A percentile compares a stretch with the other conserved stretches of the same genome.
phyloP scores from a whole-genome alignment of 2,329 filamentous ascomycete genomes.

The Coniochaeta sp. region DNA sequence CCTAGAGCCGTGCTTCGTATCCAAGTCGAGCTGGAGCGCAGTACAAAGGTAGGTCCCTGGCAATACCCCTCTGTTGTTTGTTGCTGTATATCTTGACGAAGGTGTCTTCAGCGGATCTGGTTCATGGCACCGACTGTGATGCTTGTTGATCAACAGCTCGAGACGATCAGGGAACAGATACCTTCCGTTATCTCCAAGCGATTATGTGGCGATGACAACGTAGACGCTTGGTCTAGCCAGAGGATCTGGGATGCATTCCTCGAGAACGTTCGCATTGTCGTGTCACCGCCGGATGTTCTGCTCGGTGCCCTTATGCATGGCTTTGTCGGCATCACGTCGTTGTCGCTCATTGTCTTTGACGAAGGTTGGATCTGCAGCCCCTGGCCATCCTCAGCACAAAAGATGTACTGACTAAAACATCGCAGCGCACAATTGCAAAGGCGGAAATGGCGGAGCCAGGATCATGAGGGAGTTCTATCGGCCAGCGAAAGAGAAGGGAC shows the following conservation, averaged over 20 bases:
- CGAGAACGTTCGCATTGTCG: slow-evolving; percentile 57
- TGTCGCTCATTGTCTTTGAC: slow-evolving; percentile 72
- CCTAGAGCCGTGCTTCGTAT: slow-evolving; percentile 63
- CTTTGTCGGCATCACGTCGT: slow-evolving; percentile 56
- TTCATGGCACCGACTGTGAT: slow-evolving; percentile 64
- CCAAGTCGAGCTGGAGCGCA: slow-evolving; percentile 51
- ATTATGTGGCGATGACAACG: slow-evolving; percentile 59
- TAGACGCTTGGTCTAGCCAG: slow-evolving; percentile 66
- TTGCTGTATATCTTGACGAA: neutral
- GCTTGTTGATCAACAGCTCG: slow-evolving; percentile 59
- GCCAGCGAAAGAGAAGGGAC: slow-evolving; percentile 27
- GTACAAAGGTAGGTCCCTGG: slow-evolving; percentile 41
- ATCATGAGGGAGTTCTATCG: slow-evolving; percentile 72
- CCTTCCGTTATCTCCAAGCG: slow-evolving; percentile 50
- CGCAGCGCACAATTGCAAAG: slow-evolving; percentile 66
- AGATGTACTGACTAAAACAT: slow-evolving; percentile 3
- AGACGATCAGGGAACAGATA: slow-evolving; percentile 52
- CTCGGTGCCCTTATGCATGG: slow-evolving; percentile 66
- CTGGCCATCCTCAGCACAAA: neutral
- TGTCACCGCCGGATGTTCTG: slow-evolving; percentile 71
- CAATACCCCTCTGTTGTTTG: neutral
- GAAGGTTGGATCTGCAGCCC: slow-evolving; percentile 50
- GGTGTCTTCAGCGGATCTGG: slow-evolving; percentile 52
- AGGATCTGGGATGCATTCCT: slow-evolving; percentile 61
- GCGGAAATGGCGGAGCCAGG: slow-evolving; percentile 54